A percentile compares a stretch with the other conserved stretches of the same genome.
phyloP scores from a whole-genome alignment of 2,329 filamentous ascomycete genomes.

The Fusarium anguioides region DNA sequence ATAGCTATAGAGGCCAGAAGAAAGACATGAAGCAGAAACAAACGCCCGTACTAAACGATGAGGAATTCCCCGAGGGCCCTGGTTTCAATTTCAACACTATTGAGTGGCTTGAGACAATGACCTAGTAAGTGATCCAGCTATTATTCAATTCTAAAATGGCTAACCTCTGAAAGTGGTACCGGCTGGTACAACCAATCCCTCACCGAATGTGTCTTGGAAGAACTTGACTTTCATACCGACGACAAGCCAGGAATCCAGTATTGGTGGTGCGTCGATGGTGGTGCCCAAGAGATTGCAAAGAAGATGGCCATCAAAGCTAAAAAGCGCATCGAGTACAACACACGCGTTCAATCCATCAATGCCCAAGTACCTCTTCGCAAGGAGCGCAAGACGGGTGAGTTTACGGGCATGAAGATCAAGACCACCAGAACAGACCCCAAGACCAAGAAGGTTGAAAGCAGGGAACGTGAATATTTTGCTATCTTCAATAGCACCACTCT shows the following conservation, averaged over 20 bases:
- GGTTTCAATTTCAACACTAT: constrained; percentile 38
- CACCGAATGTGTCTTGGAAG: constrained; percentile 33
- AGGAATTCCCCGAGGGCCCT: neutral
- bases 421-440: no score
- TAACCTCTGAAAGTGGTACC: constrained; percentile 19
- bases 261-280: constrained; percentile 39
- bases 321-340: constrained; percentile 16
- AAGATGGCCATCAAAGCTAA: constrained; percentile 20
- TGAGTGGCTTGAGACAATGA: constrained; percentile 38
- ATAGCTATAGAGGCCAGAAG: no score
- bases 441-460: neutral
- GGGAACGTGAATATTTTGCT: constrained; percentile 31
- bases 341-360: constrained; percentile 18
- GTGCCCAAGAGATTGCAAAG: constrained; percentile 20
- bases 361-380: no score
- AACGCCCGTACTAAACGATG: no score
- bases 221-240: constrained; percentile 29
- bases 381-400: neutral
- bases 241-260: neutral
- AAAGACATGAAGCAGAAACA: no score
- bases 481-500: constrained; percentile 37
- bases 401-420: constrained; percentile 14
- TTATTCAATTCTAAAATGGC: no score
- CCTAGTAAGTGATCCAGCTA: constrained; percentile 24
- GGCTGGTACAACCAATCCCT: constrained; percentile 39